Evolutionary conservation across 768 basidiomycete species (phyloP).

Genomic region (Mycena olivaceomarginata): DNA sequence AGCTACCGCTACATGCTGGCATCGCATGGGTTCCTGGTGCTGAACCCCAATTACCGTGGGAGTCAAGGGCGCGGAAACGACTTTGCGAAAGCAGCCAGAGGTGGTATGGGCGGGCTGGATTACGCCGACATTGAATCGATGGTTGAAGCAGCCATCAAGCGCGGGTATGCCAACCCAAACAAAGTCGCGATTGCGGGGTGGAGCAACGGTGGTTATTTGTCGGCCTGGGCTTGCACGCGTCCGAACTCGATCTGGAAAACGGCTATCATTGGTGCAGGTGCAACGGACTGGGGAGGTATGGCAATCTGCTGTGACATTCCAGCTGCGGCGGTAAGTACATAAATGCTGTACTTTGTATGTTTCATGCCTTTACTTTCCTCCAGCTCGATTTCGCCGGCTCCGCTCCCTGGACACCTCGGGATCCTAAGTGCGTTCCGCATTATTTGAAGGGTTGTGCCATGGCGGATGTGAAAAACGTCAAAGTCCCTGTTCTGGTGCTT

Average conservation of each 20-base stretch:
- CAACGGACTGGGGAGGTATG: conserved; percentile 43
- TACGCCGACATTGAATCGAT: conserved; percentile 43
- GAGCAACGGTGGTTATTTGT: conserved; percentile 41
- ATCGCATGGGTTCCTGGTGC: conserved; percentile 39
- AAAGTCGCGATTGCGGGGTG: conserved; percentile 44
- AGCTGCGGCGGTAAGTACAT: conserved; percentile 26
- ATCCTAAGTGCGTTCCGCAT: background rate
- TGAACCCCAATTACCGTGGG: conserved; percentile 42
- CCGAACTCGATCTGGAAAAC: conserved; percentile 41
- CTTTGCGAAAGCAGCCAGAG: conserved; percentile 30
- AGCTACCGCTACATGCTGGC: conserved; percentile 31
- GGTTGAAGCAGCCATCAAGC: conserved; percentile 36
- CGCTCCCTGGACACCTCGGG: conserved; percentile 35
- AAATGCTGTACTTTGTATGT: too few species aligned
- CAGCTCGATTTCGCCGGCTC: conserved; percentile 33
- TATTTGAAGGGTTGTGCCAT: conserved; percentile 42
- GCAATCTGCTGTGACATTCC: conserved; percentile 32
- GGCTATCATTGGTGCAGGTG: conserved; percentile 33
- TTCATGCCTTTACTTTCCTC: background rate
- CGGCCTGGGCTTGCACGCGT: conserved; percentile 41
- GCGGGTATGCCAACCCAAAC: conserved; percentile 24
- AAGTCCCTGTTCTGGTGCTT: conserved; percentile 30
- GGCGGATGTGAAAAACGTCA: conserved; percentile 40
- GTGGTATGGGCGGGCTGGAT: conserved; percentile 40
- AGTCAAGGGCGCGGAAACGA: conserved; percentile 35